A percentile compares a stretch with the other conserved stretches of the same genome.
These are phyloP conservation scores for Metschnikowia kofuensis DNA, from an alignment of 805 yeast genomes.

Conservation along the genomic window DNA sequence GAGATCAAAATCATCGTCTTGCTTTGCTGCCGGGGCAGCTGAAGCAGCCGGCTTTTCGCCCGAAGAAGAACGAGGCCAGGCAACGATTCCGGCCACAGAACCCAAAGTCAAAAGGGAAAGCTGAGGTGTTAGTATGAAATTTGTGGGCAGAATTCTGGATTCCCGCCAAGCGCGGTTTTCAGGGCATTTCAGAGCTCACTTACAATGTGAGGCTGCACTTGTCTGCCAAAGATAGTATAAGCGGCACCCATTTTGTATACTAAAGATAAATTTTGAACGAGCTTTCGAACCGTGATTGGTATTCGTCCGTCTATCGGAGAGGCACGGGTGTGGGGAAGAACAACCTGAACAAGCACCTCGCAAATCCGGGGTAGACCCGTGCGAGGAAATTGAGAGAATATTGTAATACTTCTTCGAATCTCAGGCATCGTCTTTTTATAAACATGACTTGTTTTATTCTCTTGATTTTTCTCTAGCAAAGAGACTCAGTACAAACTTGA, in stretches of 20 bases:
- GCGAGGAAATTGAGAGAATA: background rate
- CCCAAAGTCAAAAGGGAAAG: conserved; percentile 42
- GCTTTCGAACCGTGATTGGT: background rate
- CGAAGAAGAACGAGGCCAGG: conserved; percentile 34
- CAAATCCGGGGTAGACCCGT: background rate
- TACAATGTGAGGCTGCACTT: conserved; percentile 46
- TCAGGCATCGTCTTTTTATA: background rate
- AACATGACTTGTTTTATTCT: background rate
- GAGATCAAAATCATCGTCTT: conserved; percentile 43
- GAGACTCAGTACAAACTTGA: too few species aligned
- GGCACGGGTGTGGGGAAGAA: background rate
- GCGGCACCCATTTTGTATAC: conserved; percentile 36
- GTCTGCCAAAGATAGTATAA: conserved; percentile 42
- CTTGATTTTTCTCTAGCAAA: background rate
- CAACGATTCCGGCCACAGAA: conserved; percentile 35
- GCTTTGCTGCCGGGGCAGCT: conserved; percentile 22
- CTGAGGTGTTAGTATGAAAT: conserved; percentile 21
- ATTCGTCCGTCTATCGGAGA: background rate
- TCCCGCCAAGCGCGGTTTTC: background rate
- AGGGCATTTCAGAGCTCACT: conserved; percentile 15
- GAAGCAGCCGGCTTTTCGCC: conserved; percentile 23
- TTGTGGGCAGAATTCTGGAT: too few species aligned
- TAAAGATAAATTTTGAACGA: too few species aligned
- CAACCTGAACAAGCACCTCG: background rate
- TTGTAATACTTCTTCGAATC: background rate